Percentiles rank a stretch among this genome's conserved stretches.
Evolutionary conservation across 2,329 filamentous ascomycete genomes (phyloP).

Genomic region (Sphaerulina vaccinii): DNA sequence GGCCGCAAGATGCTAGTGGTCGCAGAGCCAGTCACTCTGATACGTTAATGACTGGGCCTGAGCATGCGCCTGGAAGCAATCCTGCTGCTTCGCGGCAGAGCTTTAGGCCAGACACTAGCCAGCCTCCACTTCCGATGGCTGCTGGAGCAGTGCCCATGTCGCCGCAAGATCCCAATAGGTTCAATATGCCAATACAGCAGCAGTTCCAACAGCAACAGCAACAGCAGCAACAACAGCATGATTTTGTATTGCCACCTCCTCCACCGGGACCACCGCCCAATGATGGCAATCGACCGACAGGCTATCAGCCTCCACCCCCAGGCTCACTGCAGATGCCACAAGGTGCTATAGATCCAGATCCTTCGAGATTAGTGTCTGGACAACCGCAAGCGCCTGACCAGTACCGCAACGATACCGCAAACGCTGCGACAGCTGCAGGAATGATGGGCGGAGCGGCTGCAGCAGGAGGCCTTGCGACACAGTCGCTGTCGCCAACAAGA

Average conservation of each 20-base stretch:
- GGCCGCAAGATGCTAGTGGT: constrained; percentile 30
- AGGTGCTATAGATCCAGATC: constrained; percentile 43
- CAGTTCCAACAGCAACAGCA: constrained; percentile 15
- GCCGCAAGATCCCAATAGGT: background rate
- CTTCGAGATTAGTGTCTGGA: constrained; percentile 34
- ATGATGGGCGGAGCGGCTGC: constrained; percentile 24
- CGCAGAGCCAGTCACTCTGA: constrained; percentile 33
- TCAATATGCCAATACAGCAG: constrained; percentile 16
- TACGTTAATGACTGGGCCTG: constrained; percentile 36
- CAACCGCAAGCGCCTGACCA: constrained; percentile 29
- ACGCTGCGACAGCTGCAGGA: constrained; percentile 22
- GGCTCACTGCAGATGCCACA: constrained; percentile 38
- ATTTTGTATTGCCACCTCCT: constrained; percentile 32
- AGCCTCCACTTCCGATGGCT: constrained; percentile 37
- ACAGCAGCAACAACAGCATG: constrained; percentile 18
- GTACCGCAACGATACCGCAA: constrained; percentile 16
- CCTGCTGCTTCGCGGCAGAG: constrained; percentile 44
- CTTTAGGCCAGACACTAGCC: constrained; percentile 31
- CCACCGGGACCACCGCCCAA: constrained; percentile 37
- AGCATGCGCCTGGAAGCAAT: constrained; percentile 46
- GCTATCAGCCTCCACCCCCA: constrained; percentile 28
- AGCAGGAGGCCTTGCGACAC: constrained; percentile 28
- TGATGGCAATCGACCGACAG: constrained; percentile 21
- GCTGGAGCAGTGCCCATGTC: constrained; percentile 31
- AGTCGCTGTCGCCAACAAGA: constrained; percentile 33